Base-by-base conservation (phyloP, 176 grass and related monocot species). In the Puccinellia tenuiflora region DNA sequence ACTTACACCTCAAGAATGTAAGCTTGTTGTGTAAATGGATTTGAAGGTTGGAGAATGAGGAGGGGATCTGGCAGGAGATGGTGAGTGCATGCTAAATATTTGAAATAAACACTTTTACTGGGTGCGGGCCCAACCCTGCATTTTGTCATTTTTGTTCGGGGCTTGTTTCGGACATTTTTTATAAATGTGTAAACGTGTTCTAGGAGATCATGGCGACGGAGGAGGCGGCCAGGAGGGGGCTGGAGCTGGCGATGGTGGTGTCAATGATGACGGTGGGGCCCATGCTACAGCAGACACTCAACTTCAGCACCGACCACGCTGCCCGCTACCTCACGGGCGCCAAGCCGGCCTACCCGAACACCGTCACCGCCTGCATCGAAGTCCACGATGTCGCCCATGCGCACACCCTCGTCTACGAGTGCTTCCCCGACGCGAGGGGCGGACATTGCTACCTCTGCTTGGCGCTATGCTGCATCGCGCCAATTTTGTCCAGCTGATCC, bases 381-480 rank as follows among this genome's bases (percentile, higher is more conserved):
- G 43, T 45, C 2, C 43, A 12, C 43, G 43, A 45, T 12, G 12
- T 45, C 43, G 43, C 43, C 12, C 43, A 3, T 12, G 43, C 43
- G 0, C 43, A 13, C 43, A 12, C 43, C 43, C 79, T 91, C 4
- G 67, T 21, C 16, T 91, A 84, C 65, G 85, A 91, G 81, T 16
- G n/a, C n/a, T n/a, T 3, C 48, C 48, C 17, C 5, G 48, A 52
- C 48, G 16, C 48, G 3, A 16, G 54, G 0, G 80, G 89, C 0
- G 85, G 5, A n/a, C n/a, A n/a, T 5, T 75, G 89, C 2, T 91
- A 84, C 75, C 76, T 91, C 52, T 88, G 85, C 80, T 91, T 55
- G 54, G 38, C 73, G 3, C 53, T 65, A 85, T 91, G 21, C 48
- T 88, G 3, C 89, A 88, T 68, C 85, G 89, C 59, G 26, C 37